phyloP scores from a whole-genome alignment of 2,329 filamentous ascomycete species.

The Metarhizium humberi region DNA sequence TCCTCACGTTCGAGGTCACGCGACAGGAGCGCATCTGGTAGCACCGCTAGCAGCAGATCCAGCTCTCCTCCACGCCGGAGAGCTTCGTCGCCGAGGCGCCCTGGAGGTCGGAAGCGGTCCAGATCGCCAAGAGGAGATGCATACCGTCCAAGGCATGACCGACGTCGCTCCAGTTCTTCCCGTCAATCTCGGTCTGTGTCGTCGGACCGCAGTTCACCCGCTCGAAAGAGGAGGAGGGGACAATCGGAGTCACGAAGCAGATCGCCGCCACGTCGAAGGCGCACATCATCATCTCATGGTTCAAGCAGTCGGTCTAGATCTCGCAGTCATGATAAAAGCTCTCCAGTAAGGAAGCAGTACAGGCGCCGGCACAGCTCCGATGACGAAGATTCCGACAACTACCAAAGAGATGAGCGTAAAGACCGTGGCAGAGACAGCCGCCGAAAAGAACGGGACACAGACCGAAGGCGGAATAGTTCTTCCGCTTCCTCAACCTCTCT shows the following conservation, averaged over 20 bases:
- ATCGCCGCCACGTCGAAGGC: slow-evolving; percentile 31
- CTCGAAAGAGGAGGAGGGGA: slow-evolving; percentile 40
- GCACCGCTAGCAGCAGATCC: slow-evolving; percentile 21
- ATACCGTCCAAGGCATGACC: slow-evolving; percentile 16
- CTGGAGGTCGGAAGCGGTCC: slow-evolving; percentile 28
- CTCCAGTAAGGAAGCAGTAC: slow-evolving; percentile 3
- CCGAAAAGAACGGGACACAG: slow-evolving; percentile 3
- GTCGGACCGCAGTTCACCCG: slow-evolving; percentile 29
- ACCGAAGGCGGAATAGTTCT: slow-evolving; percentile 40
- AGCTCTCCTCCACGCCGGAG: slow-evolving; percentile 24
- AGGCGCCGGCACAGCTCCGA: slow-evolving; percentile 4
- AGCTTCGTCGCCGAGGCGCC: slow-evolving; percentile 21
- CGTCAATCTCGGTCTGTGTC: slow-evolving; percentile 27
- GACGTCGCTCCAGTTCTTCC: slow-evolving; percentile 11
- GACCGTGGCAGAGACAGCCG: slow-evolving; percentile 1
- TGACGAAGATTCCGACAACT: slow-evolving; percentile 2
- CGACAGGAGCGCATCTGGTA: slow-evolving; percentile 20
- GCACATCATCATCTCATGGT: slow-evolving; percentile 25
- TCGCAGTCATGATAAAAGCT: slow-evolving; percentile 16
- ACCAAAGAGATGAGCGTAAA: background rate
- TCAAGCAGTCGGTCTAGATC: slow-evolving; percentile 28
- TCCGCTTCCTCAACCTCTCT: slow-evolving; percentile 42
- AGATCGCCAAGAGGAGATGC: slow-evolving; percentile 24
- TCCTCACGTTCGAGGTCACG: slow-evolving; percentile 25
- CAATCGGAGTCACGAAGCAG: slow-evolving; percentile 39